Conservation (phyloP, 2,329 filamentous ascomycete genomes). For the Arachnomyces sp. region DNA sequence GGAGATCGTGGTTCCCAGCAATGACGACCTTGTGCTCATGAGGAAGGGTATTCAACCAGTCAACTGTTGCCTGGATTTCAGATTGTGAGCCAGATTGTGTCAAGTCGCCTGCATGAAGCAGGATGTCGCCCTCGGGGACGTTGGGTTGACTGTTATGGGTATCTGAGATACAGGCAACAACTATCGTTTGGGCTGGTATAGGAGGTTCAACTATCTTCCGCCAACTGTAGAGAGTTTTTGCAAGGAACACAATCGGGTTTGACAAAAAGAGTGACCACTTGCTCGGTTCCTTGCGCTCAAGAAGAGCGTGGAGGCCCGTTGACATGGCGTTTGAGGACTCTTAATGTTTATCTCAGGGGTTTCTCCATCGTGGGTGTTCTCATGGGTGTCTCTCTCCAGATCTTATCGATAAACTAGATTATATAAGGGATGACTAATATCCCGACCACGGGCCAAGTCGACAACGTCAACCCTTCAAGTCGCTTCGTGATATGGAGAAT, state of each 20-base stretch:
- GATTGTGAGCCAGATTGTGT: slow-evolving; percentile 57
- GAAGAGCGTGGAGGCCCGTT: slow-evolving; percentile 8
- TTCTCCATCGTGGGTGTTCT: too few species aligned
- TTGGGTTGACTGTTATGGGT: slow-evolving; percentile 19
- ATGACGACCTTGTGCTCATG: slow-evolving; percentile 72
- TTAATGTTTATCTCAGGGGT: too few species aligned
- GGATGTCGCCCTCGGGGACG: slow-evolving; percentile 28
- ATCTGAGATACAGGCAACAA: slow-evolving; percentile 23
- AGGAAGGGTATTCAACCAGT: slow-evolving; percentile 65
- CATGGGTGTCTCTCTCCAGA: too few species aligned
- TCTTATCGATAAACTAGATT: too few species aligned
- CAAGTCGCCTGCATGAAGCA: slow-evolving; percentile 36
- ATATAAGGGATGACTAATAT: too few species aligned
- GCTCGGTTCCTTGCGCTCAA: slow-evolving; percentile 11
- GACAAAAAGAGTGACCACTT: slow-evolving; percentile 12
- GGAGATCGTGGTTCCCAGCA: slow-evolving; percentile 77
- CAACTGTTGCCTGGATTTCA: slow-evolving; percentile 65
- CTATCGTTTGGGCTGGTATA: slow-evolving; percentile 4
- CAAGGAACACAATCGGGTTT: slow-evolving; percentile 12
- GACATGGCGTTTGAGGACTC: too few species aligned
- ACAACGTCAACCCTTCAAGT: too few species aligned
- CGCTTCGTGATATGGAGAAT: too few species aligned
- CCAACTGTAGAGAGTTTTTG: slow-evolving; percentile 12
- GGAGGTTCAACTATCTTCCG: slow-evolving; percentile 8
- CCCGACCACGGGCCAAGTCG: too few species aligned